Evolutionary conservation across 2,329 filamentous ascomycete species (phyloP).

Genomic region (Exophiala lecanii-corni): DNA sequence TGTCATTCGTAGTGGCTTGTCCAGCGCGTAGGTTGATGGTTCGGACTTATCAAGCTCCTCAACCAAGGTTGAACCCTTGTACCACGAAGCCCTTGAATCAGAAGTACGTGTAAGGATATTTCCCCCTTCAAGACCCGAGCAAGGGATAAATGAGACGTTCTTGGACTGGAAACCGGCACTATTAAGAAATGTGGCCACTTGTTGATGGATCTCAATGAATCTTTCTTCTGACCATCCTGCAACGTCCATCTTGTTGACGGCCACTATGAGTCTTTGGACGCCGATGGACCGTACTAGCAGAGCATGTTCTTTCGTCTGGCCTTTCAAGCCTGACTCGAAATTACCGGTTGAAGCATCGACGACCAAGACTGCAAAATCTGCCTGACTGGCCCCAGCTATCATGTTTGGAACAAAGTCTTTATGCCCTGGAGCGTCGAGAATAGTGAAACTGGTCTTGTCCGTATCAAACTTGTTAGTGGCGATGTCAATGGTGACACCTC

Average conservation of each 20-base stretch:
- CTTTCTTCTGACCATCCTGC: conserved; percentile 76
- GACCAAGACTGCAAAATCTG: conserved; percentile 90
- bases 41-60: conserved; percentile 82
- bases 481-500: conserved; percentile 94
- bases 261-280: conserved; percentile 80
- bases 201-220: conserved; percentile 79
- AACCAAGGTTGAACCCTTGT: conserved; percentile 71
- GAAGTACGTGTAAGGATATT: conserved; percentile 59
- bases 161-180: conserved; percentile 76
- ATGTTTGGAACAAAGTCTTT: conserved; percentile 97
- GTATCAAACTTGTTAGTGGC: conserved; percentile 94
- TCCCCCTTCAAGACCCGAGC: conserved; percentile 82
- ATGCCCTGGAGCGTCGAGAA: conserved; percentile 91
- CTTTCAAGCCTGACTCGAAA: conserved; percentile 88
- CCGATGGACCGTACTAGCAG: conserved; percentile 86
- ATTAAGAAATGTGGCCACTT: conserved; percentile 76
- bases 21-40: conserved; percentile 60
- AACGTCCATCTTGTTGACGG: conserved; percentile 91
- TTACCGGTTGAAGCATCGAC: conserved; percentile 87
- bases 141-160: conserved; percentile 81
- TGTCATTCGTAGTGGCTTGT: conserved; percentile 78
- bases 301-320: conserved; percentile 92
- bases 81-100: conserved; percentile 64
- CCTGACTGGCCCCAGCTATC: conserved; percentile 94
- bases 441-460: conserved; percentile 79